Conservation (phyloP, 139 green algal genomes). For the Gonium pectorale region DNA sequence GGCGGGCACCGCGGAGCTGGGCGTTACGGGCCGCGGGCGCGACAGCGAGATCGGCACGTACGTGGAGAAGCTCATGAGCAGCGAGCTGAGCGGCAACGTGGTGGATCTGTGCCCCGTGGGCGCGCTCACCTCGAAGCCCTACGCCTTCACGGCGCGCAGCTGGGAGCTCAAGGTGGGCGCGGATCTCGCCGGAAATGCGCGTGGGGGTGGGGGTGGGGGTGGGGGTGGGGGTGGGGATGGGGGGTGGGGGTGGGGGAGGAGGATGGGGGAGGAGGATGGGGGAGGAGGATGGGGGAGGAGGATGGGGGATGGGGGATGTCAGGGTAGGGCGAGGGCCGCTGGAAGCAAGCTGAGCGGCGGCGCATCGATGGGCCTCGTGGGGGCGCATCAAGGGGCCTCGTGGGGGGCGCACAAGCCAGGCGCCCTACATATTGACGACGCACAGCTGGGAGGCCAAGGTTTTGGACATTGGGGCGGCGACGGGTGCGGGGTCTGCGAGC, state of each 20-base stretch:
- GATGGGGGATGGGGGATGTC: no score
- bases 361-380: no score
- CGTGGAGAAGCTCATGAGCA: conserved; percentile 91
- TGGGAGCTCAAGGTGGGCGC: conserved; percentile 95
- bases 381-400: no score
- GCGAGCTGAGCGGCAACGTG: conserved; percentile 97
- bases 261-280: background rate
- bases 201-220: background rate
- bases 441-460: no score
- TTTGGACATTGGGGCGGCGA: no score
- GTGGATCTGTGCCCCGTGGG: conserved; percentile 99
- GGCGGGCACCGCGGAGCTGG: conserved; percentile 95
- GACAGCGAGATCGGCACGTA: conserved; percentile 97
- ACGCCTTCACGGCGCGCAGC: conserved; percentile 95
- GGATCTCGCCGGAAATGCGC: background rate
- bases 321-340: no score
- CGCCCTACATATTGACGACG: no score
- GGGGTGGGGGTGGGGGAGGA: background rate
- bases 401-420: no score
- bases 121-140: conserved; percentile 97
- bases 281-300: background rate
- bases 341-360: no score
- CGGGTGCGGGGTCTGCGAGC: no score
- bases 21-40: conserved; percentile 91
- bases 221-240: background rate